Base-by-base conservation (phyloP, 495 filamentous ascomycete genomes). In the Xylaria longipes region DNA sequence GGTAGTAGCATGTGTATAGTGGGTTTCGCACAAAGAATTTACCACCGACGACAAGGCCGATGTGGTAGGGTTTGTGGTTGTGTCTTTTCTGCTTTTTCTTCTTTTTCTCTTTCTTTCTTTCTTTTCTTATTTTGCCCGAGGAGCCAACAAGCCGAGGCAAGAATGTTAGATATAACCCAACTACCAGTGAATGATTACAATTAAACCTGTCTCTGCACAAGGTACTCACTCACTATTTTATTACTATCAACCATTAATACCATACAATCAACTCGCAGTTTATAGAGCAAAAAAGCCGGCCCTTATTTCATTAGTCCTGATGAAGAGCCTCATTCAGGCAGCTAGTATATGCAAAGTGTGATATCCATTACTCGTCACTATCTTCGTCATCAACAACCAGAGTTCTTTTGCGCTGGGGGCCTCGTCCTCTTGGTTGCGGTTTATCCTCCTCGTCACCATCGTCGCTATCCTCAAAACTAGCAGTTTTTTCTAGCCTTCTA, bases 371-470 rank as follows among this genome's bases (percentile, higher is more conserved):
- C 39, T 69, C 54, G 14, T 69, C 69, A 50, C 69, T 71, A 20
- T 71, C 69, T 6, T 71, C 69, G 31, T 65, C 69, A 52, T 66
- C 69, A 20, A 71, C 12, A 31, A 71, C 48, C 2, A 31, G 25
- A 14, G 31, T 61, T 27, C 69, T 66, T 43, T 63, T 57, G 39
- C 66, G 66, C 27, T 64, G 35, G 22, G 31, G 65, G 33, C 46
- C 41, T 27, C 68, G 25, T 45, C 46, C 22, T 60, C 25, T 56
- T 1, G 15, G 45, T 37, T 5, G 58, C 25, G 46, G 68, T 46
- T 76, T 48, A n/a, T 74, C 74, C 1, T 73, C 74, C 58, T 79
- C 75, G 11, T 80, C 76, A 12, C 77, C 76, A 57, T 77, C 70
- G 7, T 79, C 74, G 5, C 62, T 65, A 54, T 15, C 72, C 71